Conservation (phyloP, 345 rosid genomes). For the Excoecaria agallocha region DNA sequence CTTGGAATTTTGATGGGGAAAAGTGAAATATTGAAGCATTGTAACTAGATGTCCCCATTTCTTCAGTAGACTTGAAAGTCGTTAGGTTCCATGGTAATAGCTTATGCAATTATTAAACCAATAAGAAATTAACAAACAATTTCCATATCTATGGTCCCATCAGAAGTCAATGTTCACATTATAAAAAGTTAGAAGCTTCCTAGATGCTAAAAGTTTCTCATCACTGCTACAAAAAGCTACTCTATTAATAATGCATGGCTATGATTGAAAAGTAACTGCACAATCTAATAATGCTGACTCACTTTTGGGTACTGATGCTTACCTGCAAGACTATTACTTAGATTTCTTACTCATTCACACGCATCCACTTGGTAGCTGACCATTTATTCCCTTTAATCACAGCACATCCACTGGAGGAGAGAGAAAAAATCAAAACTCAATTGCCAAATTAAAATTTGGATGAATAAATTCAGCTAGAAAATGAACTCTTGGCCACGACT, state of each 20-base stretch:
- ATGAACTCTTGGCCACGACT: too few relatives aligned
- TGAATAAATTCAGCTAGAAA: too few relatives aligned
- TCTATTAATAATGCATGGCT: neutral
- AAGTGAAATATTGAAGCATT: too few relatives aligned
- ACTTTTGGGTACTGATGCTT: slow-evolving; percentile 8
- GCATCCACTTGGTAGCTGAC: slow-evolving; percentile 97
- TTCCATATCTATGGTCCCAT: neutral
- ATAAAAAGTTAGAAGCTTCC: neutral
- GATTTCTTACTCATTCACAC: slow-evolving; percentile 65
- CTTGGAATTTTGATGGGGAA: too few relatives aligned
- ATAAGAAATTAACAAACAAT: neutral
- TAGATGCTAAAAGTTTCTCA: neutral
- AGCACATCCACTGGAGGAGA: slow-evolving; percentile 77
- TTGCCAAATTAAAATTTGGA: slow-evolving; percentile 1
- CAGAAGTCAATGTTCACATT: neutral
- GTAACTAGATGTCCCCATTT: too few relatives aligned
- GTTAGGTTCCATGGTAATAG: too few relatives aligned
- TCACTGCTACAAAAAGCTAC: neutral
- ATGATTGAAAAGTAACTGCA: neutral
- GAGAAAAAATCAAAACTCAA: slow-evolving; percentile 7
- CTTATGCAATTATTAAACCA: neutral
- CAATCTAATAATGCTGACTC: neutral
- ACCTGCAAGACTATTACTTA: slow-evolving; percentile 40
- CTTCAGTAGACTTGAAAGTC: too few relatives aligned
- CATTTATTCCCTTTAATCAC: slow-evolving; percentile 91